Base-by-base conservation (phyloP, 164 flowering plant genomes). In the Vitis labrusca region DNA sequence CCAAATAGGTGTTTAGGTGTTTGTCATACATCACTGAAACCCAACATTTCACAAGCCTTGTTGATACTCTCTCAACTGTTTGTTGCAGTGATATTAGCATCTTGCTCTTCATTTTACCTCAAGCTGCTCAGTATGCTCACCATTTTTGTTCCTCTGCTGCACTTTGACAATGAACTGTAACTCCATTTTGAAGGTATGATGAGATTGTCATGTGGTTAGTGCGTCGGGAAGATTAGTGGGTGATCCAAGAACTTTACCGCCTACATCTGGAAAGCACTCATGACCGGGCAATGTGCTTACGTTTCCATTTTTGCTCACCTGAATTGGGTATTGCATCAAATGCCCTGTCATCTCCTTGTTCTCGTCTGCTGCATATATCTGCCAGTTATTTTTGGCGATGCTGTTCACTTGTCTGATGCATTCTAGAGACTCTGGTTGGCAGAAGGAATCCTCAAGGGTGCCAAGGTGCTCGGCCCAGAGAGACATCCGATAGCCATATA, bases 261-360 rank as follows among this genome's bases (percentile, higher is more conserved):
- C 92, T 30, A 93, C 93, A 71, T 93, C 97, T 51, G 95, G 97
- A 68, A 91, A 93, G 8, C 66, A 63, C 68, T 93, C 93, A 71
- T 64, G 61, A 5, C 83, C 89, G 10, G 85, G 84, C 74, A 89
- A 61, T 9, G 91, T 37, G n/a, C 63, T 73, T 6, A 91, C 76
- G 64, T 76, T 87, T 54, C 98, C 98, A 23, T 71, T 65, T 52
- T 69, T 64, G 29, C 73, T 67, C 11, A 87, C 85, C 6, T 80
- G 68, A 49, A 89, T 59, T 9, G 98, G 98, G 64, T 91, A 91
- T 56, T 50, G 75, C 81, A 91, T 68, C 63, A 91, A 64, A 80
- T 88, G 89, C 27, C 91, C 94, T 16, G 50, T 78, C 89, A 88
- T 84, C 50, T 78, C 79, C 50, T 50, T 74, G 27, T 47, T 13